These are phyloP conservation scores for Hymenoscyphus albidus DNA, from an alignment of 2,329 filamentous ascomycete species.

Conservation along the genomic window DNA sequence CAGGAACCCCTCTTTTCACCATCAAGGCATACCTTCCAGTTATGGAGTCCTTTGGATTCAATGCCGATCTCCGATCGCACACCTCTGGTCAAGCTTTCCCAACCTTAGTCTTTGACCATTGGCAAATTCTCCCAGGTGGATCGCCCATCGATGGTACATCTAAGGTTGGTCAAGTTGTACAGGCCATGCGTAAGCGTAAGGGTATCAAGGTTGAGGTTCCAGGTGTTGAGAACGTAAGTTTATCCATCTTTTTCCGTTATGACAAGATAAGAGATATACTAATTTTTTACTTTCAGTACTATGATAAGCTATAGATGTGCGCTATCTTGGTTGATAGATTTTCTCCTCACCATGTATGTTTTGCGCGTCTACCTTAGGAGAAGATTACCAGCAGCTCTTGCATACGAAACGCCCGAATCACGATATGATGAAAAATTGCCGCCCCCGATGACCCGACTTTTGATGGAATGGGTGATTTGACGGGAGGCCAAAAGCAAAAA, in stretches of 20 bases:
- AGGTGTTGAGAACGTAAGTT: constrained; percentile 89
- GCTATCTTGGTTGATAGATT: constrained; percentile 32
- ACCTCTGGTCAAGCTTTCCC: constrained; percentile 99
- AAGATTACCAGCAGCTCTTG: constrained; percentile 26
- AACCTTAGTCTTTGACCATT: constrained; percentile 98
- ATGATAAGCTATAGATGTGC: constrained; percentile 87
- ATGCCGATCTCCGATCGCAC: constrained; percentile 87
- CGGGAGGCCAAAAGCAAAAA: constrained; percentile 27
- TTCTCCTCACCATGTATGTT: constrained; percentile 25
- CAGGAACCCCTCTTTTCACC: constrained; percentile 98
- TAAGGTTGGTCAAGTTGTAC: constrained; percentile 80
- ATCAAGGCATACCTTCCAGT: constrained; percentile 97
- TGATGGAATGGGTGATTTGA: constrained; percentile 23
- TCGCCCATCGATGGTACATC: constrained; percentile 78
- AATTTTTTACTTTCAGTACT: constrained; percentile 65
- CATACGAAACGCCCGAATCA: constrained; percentile 21
- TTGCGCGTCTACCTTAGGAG: constrained; percentile 24
- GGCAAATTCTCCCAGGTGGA: constrained; percentile 92
- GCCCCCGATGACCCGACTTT: constrained; percentile 14
- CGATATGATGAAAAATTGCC: constrained; percentile 29
- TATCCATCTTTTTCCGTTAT: neutral
- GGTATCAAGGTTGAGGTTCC: constrained; percentile 97
- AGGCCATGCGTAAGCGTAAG: constrained; percentile 97
- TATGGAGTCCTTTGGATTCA: constrained; percentile 99
- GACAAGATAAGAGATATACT: constrained; percentile 30